phyloP scores from a whole-genome alignment of 805 yeast genomes.

The Saturnispora serradocipensis region DNA sequence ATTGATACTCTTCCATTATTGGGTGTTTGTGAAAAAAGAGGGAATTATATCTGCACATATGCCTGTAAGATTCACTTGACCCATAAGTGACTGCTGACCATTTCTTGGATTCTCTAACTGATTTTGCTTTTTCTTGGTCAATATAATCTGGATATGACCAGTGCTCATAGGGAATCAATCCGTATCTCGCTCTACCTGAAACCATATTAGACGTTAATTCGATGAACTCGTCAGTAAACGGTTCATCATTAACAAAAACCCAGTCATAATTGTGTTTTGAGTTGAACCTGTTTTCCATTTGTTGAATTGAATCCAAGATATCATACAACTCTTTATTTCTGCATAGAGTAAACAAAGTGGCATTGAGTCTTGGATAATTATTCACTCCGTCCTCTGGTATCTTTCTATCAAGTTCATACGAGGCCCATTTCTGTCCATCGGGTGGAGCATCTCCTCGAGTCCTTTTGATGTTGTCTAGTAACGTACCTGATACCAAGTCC shows the following conservation, averaged over 20 bases:
- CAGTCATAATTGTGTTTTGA: constrained; percentile 32
- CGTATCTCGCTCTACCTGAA: constrained; percentile 40
- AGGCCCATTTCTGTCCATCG: constrained; percentile 9
- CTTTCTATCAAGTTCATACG: constrained; percentile 12
- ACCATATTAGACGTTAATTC: constrained; percentile 28
- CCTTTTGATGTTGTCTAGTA: constrained; percentile 6
- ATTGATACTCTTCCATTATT: constrained; percentile 42
- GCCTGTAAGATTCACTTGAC: constrained; percentile 56
- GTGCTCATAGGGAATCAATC: constrained; percentile 36
- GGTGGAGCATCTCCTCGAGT: constrained; percentile 9
- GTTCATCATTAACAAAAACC: constrained; percentile 41
- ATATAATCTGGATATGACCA: constrained; percentile 47
- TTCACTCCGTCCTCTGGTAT: constrained; percentile 1
- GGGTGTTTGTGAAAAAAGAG: constrained; percentile 50
- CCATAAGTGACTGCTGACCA: constrained; percentile 46
- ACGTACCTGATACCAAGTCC: constrained; percentile 8
- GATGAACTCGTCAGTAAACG: constrained; percentile 36
- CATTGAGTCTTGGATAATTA: constrained; percentile 53
- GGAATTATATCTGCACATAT: constrained; percentile 50
- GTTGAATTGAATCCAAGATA: constrained; percentile 33
- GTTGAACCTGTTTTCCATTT: constrained; percentile 34
- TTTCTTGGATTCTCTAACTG: constrained; percentile 27
- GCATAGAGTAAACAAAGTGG: constrained; percentile 47
- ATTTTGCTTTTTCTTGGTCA: constrained; percentile 32
- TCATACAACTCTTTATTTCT: constrained; percentile 33